phyloP scores from a whole-genome alignment of 1,139 yeast species.

The Entelexis sorbosivorans region DNA sequence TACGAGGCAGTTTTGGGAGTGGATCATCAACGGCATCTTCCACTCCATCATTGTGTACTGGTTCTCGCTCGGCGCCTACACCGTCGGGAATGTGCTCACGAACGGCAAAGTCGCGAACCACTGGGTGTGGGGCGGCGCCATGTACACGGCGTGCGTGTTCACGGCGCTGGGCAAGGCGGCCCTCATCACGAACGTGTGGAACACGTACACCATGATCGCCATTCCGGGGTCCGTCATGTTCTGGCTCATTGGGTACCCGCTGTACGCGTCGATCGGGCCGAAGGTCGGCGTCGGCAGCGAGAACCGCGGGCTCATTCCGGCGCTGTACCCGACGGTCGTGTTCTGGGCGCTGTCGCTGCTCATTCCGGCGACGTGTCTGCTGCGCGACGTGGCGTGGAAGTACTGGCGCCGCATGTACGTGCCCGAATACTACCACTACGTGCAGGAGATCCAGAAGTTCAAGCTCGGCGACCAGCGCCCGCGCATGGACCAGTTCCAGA shows the following conservation, averaged over 20 bases:
- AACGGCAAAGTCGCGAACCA: constrained; percentile 72
- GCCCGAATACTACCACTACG: constrained; percentile 88
- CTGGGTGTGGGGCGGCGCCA: constrained; percentile 92
- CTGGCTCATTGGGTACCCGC: constrained; percentile 82
- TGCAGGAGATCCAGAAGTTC: constrained; percentile 92
- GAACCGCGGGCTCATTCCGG: constrained; percentile 66
- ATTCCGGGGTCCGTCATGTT: constrained; percentile 85
- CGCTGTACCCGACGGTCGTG: constrained; percentile 62
- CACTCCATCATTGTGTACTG: constrained; percentile 81
- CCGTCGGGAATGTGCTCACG: constrained; percentile 53
- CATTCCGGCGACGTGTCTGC: constrained; percentile 62
- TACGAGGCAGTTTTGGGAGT: constrained; percentile 89
- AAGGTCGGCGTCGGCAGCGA: constrained; percentile 70
- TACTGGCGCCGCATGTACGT: constrained; percentile 81
- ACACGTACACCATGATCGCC: constrained; percentile 80
- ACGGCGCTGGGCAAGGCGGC: constrained; percentile 96
- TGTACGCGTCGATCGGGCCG: constrained; percentile 81
- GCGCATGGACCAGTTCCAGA: constrained; percentile 90
- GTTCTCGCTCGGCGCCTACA: constrained; percentile 58
- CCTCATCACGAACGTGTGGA: constrained; percentile 84
- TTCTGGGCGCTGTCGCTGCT: constrained; percentile 81
- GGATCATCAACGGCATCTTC: constrained; percentile 91
- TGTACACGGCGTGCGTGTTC: constrained; percentile 75
- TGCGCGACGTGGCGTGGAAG: constrained; percentile 90
- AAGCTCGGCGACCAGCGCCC: constrained; percentile 92